A percentile compares a stretch with the other conserved stretches of the same genome.
Evolutionary conservation across 352 stramenopile species (phyloP).

Genomic region (Blastocystis sp.): DNA sequence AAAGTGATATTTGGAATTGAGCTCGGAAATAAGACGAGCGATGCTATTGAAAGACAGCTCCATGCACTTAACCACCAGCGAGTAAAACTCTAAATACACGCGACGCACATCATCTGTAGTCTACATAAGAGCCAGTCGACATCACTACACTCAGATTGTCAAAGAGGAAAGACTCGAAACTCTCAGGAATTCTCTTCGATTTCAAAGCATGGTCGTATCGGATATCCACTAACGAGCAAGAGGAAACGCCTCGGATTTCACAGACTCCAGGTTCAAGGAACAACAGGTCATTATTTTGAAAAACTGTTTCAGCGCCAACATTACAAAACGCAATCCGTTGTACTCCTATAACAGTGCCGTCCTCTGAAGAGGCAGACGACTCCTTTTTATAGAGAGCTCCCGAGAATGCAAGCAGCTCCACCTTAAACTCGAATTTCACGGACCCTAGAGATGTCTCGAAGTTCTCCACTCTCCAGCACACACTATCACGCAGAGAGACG

Average conservation of each 20-base stretch:
- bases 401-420: neutral
- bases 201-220: conserved; percentile 19
- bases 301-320: neutral
- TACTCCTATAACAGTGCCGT: neutral
- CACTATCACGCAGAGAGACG: conserved; percentile 19
- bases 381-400: neutral
- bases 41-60: conserved; percentile 33
- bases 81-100: conserved; percentile 30
- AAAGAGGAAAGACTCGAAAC: conserved; percentile 23
- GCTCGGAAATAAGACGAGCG: neutral
- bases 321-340: conserved; percentile 12
- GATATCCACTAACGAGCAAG: conserved; percentile 1
- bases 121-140: neutral
- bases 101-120: neutral
- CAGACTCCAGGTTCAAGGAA: conserved; percentile 21
- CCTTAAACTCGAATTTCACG: neutral
- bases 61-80: conserved; percentile 23
- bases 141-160: neutral
- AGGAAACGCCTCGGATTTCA: neutral
- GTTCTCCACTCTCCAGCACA: conserved; percentile 36
- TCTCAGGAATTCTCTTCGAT: neutral
- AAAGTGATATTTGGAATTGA: neutral
- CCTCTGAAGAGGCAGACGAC: neutral
- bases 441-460: conserved; percentile 14
- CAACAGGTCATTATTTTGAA: neutral